Evolutionary conservation across 2,329 filamentous ascomycete species (phyloP).

Genomic region (Fusarium euwallaceae): DNA sequence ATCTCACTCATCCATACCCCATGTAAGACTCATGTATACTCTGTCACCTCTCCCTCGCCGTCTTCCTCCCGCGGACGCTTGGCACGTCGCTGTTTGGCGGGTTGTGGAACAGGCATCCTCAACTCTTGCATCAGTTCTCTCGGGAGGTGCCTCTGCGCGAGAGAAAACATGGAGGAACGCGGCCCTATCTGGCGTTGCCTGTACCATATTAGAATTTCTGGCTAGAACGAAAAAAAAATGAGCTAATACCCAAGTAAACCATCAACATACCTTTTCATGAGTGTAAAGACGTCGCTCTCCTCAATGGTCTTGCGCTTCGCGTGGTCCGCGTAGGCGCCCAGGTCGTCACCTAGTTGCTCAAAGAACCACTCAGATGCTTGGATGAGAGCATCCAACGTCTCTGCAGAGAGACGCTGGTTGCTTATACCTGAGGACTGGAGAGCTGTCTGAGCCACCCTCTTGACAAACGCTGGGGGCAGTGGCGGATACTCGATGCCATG

Average conservation of each 20-base stretch:
- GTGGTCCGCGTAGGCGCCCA: constrained; percentile 84
- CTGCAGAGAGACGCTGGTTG: constrained; percentile 78
- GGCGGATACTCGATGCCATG: constrained; percentile 83
- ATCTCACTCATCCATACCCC: constrained; percentile 25
- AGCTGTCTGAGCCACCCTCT: constrained; percentile 78
- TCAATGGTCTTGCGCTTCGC: constrained; percentile 88
- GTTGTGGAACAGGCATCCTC: constrained; percentile 74
- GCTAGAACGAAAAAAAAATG: constrained; percentile 40
- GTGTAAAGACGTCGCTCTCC: constrained; percentile 82
- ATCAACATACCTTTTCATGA: constrained; percentile 82
- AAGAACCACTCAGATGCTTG: constrained; percentile 93
- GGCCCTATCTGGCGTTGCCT: constrained; percentile 83
- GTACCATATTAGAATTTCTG: constrained; percentile 51
- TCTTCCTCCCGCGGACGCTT: constrained; percentile 49
- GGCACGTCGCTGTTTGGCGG: constrained; percentile 60
- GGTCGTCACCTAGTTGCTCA: constrained; percentile 85
- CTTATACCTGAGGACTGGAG: constrained; percentile 74
- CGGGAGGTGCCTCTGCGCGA: constrained; percentile 86
- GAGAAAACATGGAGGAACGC: constrained; percentile 81
- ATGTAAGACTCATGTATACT: constrained; percentile 50
- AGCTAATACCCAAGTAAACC: constrained; percentile 37
- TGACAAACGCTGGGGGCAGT: constrained; percentile 79
- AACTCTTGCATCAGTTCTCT: constrained; percentile 86
- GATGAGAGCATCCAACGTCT: constrained; percentile 80
- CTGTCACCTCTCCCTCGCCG: constrained; percentile 53